A percentile compares a stretch with the other conserved stretches of the same genome.
Conservation (phyloP, 2,329 filamentous ascomycete species). For the Gremmenia infestans region DNA sequence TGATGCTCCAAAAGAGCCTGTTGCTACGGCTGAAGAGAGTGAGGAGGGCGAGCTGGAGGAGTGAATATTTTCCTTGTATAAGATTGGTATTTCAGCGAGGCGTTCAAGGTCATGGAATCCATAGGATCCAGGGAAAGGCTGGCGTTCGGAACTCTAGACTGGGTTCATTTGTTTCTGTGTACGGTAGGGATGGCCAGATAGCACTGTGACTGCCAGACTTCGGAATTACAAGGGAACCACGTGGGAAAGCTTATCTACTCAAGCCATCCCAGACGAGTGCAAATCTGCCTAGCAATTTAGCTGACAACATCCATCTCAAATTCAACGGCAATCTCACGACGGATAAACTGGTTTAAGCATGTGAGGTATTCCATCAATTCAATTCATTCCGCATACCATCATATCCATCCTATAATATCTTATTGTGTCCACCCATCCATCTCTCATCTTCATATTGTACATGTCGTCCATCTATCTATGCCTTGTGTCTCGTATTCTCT, state of each 20-base stretch:
- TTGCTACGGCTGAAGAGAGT: conserved; percentile 11
- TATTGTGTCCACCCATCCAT: background rate
- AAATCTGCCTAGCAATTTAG: background rate
- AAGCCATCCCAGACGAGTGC: background rate
- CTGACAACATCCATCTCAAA: background rate
- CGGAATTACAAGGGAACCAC: background rate
- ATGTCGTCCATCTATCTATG: background rate
- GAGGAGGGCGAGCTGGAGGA: conserved; percentile 25
- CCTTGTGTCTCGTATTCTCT: background rate
- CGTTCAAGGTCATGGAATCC: background rate
- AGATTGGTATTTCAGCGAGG: conserved; percentile 7
- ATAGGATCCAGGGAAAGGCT: background rate
- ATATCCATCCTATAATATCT: background rate
- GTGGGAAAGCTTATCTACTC: background rate
- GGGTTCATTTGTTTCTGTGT: background rate
- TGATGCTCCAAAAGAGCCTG: background rate
- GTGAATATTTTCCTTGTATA: conserved; percentile 1
- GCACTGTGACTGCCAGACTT: background rate
- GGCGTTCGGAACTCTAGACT: background rate
- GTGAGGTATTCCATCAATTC: background rate
- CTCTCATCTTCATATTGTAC: background rate
- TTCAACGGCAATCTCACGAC: background rate
- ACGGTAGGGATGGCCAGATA: too few relatives aligned
- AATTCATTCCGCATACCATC: background rate
- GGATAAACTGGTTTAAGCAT: too few relatives aligned